Percentiles rank a stretch among this genome's conserved stretches.
Conservation (phyloP, 257 asterid species). For the Salvia miltiorrhiza region DNA sequence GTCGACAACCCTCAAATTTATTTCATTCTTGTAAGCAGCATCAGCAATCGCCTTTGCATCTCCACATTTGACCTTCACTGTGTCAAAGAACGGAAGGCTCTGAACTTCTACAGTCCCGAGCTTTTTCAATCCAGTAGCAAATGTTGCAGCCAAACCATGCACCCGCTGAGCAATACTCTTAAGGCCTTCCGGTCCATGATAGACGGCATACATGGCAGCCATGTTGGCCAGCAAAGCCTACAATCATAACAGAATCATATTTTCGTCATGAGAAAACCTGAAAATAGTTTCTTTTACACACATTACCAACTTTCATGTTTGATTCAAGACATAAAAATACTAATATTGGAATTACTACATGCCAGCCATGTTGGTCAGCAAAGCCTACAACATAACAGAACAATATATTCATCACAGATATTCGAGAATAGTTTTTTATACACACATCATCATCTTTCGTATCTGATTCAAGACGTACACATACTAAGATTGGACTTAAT, state of each 20-base stretch:
- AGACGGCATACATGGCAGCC: slow-evolving; percentile 99
- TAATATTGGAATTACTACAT: slow-evolving; percentile 37
- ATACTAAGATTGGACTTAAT: neutral
- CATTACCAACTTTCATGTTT: neutral
- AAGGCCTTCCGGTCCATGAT: slow-evolving; percentile 98
- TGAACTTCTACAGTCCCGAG: slow-evolving; percentile 91
- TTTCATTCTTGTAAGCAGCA: slow-evolving; percentile 64
- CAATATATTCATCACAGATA: neutral
- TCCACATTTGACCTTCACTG: slow-evolving; percentile 72
- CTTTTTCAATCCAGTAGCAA: slow-evolving; percentile 79
- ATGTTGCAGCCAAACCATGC: slow-evolving; percentile 85
- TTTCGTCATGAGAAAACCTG: neutral
- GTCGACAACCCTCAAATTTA: slow-evolving; percentile 76
- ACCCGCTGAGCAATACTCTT: slow-evolving; percentile 89
- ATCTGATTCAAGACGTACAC: neutral
- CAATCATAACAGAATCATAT: slow-evolving; percentile 21
- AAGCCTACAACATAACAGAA: slow-evolving; percentile 55
- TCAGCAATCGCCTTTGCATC: slow-evolving; percentile 81
- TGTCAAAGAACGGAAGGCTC: slow-evolving; percentile 88
- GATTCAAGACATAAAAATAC: neutral
- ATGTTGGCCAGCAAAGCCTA: slow-evolving; percentile 98
- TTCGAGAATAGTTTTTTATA: neutral
- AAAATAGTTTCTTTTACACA: neutral
- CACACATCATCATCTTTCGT: neutral
- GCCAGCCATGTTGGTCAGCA: slow-evolving; percentile 99